Conservation (phyloP, 139 green algal genomes). For the Picocystis salinarum region DNA sequence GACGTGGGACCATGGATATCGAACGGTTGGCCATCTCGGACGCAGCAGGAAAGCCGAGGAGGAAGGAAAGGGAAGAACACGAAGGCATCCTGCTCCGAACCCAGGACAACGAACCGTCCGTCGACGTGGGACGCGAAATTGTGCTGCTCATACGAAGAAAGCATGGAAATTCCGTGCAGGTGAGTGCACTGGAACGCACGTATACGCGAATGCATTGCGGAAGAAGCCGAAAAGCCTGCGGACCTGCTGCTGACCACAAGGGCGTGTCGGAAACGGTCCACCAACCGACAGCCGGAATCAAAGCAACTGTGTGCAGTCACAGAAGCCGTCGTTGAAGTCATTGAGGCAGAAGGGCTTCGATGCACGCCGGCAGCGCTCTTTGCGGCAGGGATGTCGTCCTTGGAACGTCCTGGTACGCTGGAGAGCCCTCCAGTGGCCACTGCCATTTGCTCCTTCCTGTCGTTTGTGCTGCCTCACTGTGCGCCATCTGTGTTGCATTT, state of each 20-base stretch:
- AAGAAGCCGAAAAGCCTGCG: background rate
- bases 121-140: too few relatives aligned
- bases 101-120: too few relatives aligned
- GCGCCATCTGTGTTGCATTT: constrained; percentile 31
- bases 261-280: background rate
- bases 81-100: too few relatives aligned
- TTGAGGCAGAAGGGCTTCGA: constrained; percentile 30
- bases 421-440: constrained; percentile 24
- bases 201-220: background rate
- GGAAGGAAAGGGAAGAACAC: too few relatives aligned
- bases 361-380: constrained; percentile 52
- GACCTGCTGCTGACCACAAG: background rate
- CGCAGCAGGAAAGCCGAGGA: too few relatives aligned
- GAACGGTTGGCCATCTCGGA: too few relatives aligned
- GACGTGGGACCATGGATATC: too few relatives aligned
- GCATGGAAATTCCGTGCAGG: too few relatives aligned
- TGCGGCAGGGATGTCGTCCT: constrained; percentile 51
- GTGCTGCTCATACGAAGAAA: too few relatives aligned
- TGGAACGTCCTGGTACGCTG: constrained; percentile 35
- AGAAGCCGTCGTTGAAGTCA: constrained; percentile 35
- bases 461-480: constrained; percentile 25
- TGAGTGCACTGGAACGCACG: too few relatives aligned
- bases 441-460: constrained; percentile 43
- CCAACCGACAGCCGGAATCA: constrained; percentile 36
- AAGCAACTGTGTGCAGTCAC: constrained; percentile 45